These are phyloP conservation scores for Leccinum arenicola DNA, from an alignment of 768 basidiomycete species.

Conservation along the genomic window DNA sequence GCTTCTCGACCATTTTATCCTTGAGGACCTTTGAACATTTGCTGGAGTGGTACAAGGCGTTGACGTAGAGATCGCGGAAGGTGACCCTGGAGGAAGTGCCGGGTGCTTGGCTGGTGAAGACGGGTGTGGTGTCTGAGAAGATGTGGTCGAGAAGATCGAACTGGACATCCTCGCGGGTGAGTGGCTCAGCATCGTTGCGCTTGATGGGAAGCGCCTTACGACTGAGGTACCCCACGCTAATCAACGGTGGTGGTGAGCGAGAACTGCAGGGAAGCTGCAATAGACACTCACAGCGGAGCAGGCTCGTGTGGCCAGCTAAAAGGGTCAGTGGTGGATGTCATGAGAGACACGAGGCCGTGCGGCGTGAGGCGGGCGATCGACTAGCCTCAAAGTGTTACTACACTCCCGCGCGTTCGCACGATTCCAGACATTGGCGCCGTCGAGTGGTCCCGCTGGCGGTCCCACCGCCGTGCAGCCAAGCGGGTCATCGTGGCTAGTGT, in stretches of 20 bases:
- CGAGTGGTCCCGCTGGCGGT: conserved; percentile 5
- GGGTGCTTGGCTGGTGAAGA: conserved; percentile 67
- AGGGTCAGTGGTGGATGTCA: conserved; percentile 45
- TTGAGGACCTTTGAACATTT: conserved; percentile 88
- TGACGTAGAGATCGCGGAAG: conserved; percentile 82
- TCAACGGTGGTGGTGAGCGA: conserved; percentile 12
- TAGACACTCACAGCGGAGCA: conserved; percentile 48
- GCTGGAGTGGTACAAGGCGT: conserved; percentile 73
- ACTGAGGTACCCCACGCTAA: conserved; percentile 57
- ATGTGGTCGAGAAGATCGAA: conserved; percentile 80
- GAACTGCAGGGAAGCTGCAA: conserved; percentile 10
- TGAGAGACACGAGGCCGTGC: conserved; percentile 38
- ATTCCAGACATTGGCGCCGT: conserved; percentile 19
- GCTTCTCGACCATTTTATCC: conserved; percentile 82
- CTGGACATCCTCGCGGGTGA: conserved; percentile 82
- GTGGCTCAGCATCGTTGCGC: conserved; percentile 77
- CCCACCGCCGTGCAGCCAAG: neutral
- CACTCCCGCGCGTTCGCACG: conserved; percentile 28
- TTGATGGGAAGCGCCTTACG: conserved; percentile 72
- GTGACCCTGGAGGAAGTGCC: conserved; percentile 52
- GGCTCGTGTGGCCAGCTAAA: conserved; percentile 48
- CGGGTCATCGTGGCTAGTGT: neutral
- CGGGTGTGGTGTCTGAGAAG: conserved; percentile 64
- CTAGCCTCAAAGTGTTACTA: conserved; percentile 18
- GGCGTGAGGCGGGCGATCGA: conserved; percentile 29